These are phyloP conservation scores for Aspergillus proliferans DNA, from an alignment of 2,329 filamentous ascomycete species.

Conservation along the genomic window DNA sequence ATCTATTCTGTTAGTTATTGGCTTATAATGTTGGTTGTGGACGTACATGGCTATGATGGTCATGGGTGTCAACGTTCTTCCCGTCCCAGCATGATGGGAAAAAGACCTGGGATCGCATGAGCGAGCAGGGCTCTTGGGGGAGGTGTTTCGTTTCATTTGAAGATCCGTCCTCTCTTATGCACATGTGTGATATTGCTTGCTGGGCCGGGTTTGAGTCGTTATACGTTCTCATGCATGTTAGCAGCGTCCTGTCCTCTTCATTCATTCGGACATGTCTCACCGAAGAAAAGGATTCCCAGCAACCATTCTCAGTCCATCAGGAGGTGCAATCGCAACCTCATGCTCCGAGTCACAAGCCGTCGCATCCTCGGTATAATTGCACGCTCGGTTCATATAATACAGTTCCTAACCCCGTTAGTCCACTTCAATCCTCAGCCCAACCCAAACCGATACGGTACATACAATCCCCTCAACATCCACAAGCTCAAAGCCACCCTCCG, in stretches of 20 bases:
- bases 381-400: slow-evolving; percentile 17
- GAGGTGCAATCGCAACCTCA: slow-evolving; percentile 12
- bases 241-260: background rate
- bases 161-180: slow-evolving; percentile 45
- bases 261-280: slow-evolving; percentile 1
- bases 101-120: slow-evolving; percentile 30
- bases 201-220: slow-evolving; percentile 12
- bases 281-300: slow-evolving; percentile 15
- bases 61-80: slow-evolving; percentile 23
- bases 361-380: slow-evolving; percentile 10
- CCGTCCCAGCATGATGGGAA: slow-evolving; percentile 37
- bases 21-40: background rate
- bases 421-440: too few species aligned
- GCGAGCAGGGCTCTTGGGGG: slow-evolving; percentile 45
- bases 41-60: slow-evolving; percentile 30
- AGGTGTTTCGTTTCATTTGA: slow-evolving; percentile 52
- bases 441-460: background rate
- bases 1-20: slow-evolving; percentile 12
- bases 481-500: slow-evolving; percentile 12
- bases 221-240: slow-evolving; percentile 10
- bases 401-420: slow-evolving; percentile 11
- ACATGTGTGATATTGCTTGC: slow-evolving; percentile 53
- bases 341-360: slow-evolving; percentile 6
- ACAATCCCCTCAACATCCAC: slow-evolving; percentile 13
- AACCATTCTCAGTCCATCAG: slow-evolving; percentile 17